Conservation (phyloP, 495 filamentous ascomycete species). For the Penicillium argentinense region DNA sequence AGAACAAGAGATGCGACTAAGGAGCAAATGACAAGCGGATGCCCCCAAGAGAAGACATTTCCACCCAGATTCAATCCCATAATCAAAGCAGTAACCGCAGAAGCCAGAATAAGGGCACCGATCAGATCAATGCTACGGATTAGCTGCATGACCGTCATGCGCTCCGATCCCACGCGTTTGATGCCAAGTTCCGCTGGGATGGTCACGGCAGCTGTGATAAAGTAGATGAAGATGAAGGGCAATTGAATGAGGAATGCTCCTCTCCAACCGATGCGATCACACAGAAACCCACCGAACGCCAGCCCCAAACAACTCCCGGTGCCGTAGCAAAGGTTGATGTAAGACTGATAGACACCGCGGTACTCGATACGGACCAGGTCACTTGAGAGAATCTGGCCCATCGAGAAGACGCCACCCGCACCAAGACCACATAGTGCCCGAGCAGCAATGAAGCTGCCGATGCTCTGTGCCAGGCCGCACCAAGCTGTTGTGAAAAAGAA, state of each 20-base stretch:
- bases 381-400: conserved; percentile 71
- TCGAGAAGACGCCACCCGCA: conserved; percentile 69
- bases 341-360: conserved; percentile 73
- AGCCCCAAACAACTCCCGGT: conserved; percentile 64
- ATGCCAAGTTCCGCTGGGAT: conserved; percentile 62
- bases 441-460: conserved; percentile 70
- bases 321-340: conserved; percentile 70
- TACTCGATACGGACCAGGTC: conserved; percentile 76
- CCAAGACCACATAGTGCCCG: conserved; percentile 73
- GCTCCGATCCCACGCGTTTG: conserved; percentile 44
- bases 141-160: conserved; percentile 51
- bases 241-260: conserved; percentile 71
- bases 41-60: conserved; percentile 72
- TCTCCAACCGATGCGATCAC: conserved; percentile 73
- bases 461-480: conserved; percentile 71
- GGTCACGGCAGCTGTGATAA: conserved; percentile 54
- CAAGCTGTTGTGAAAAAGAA: conserved; percentile 68
- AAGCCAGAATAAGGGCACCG: conserved; percentile 65
- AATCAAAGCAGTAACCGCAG: conserved; percentile 64
- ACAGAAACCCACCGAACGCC: conserved; percentile 70
- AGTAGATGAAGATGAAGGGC: conserved; percentile 59
- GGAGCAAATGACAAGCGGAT: conserved; percentile 66
- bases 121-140: conserved; percentile 67
- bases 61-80: conserved; percentile 75
- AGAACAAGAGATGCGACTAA: conserved; percentile 56